A percentile compares a stretch with the other conserved stretches of the same genome.
These are phyloP conservation scores for Fusarium mundagurra DNA, from an alignment of 2,329 filamentous ascomycete genomes.

Conservation along the genomic window DNA sequence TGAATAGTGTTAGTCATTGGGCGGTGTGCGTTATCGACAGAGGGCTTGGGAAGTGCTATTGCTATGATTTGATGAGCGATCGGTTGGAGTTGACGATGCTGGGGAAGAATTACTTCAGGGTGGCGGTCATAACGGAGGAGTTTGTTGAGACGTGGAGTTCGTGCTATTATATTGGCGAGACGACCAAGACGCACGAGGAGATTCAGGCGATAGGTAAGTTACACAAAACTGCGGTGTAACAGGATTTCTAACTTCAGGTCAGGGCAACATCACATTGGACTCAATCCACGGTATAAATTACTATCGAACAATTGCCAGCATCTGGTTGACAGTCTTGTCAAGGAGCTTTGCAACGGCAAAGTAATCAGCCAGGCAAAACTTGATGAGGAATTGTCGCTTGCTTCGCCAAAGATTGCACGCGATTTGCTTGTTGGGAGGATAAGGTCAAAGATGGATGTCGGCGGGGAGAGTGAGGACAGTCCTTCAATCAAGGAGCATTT, in stretches of 20 bases:
- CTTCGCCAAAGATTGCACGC: constrained; percentile 38
- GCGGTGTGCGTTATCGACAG: constrained; percentile 40
- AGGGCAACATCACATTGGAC: constrained; percentile 19
- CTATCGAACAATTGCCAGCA: constrained; percentile 42
- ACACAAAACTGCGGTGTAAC: rapidly evolving
- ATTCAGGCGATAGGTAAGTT: constrained; percentile 36
- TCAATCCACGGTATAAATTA: constrained; percentile 31
- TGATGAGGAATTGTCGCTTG: constrained; percentile 33
- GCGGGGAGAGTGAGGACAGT: constrained; percentile 34
- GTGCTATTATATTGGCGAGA: constrained; percentile 41
- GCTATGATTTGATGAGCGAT: constrained; percentile 43
- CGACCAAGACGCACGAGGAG: constrained; percentile 39
- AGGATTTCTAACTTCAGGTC: rapidly evolving
- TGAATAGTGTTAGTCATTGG: constrained; percentile 42
- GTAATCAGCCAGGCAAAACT: constrained; percentile 40
- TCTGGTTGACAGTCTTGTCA: constrained; percentile 37
- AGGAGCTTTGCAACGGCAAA: constrained; percentile 41
- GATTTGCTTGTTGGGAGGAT: constrained; percentile 34
- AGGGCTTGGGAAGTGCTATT: constrained; percentile 32
- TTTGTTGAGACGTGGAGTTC: constrained; percentile 41
- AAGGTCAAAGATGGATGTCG: constrained; percentile 31
- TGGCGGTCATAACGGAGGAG: constrained; percentile 27
- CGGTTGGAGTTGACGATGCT: constrained; percentile 35
- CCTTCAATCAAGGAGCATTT: constrained; percentile 37
- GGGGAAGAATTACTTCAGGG: constrained; percentile 40